Base-by-base conservation (phyloP, 1,139 yeast species). In the Protomyces gravidus region DNA sequence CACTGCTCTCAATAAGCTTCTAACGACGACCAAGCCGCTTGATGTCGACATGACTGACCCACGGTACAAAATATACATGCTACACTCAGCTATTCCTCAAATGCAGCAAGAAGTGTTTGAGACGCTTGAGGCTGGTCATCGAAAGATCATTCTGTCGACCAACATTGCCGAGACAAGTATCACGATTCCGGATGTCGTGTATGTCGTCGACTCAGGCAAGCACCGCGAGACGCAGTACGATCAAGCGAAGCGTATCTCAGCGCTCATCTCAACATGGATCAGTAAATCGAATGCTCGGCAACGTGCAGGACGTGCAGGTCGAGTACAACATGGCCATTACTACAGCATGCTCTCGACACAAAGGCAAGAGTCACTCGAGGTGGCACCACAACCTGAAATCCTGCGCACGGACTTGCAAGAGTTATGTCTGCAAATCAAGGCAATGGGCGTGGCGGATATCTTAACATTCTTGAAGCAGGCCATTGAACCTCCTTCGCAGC, bases 271-370 rank as follows among this genome's bases (percentile, higher is more conserved):
- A 67, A 76, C 78, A 11, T 87, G 92, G 85, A 85, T 86, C 57
- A 86, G 94, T 0, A 78, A 79, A 65, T 92, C 95, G 0, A 95
- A 87, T 71, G 79, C 82, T 23, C 78, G 80, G 50, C 95, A 87
- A 70, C 80, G 95, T 73, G 76, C 90, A 68, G 95, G 95, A 70
- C 84, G 95, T 77, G 86, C 95, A 17, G 95, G 95, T 65, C 86
- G 95, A 79, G 85, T 87, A 26, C 80, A 82, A 40, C 76, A 75
- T 36, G 95, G 95, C 66, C 73, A 74, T 21, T 86, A 94, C 62
- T 87, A 80, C 71, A 87, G 84, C 65, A 67, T 87, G 53, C 86
- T 79, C 68, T 81, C 94, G 1, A 71, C 71, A 52, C 81, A 79
- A 2, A 79, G 79, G 62, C 70, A 71, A 0, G 66, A 70, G 2